A percentile compares a stretch with the other conserved stretches of the same genome.
phyloP scores from a whole-genome alignment of 169 alveolate genomes.

The Perkinsus chesapeaki region DNA sequence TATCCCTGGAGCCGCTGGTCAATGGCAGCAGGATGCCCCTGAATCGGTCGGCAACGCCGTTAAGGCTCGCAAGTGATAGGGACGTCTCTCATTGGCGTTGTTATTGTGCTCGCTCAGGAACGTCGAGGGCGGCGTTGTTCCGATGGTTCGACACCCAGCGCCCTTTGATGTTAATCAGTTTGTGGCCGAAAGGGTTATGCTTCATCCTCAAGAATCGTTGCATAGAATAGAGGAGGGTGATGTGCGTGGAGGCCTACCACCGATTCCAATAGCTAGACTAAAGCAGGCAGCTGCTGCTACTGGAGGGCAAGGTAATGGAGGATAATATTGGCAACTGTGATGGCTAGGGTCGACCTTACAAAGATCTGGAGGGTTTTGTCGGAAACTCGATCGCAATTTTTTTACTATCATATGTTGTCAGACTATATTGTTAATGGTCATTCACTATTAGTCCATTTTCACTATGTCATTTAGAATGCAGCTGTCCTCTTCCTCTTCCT shows the following conservation, averaged over 20 bases:
- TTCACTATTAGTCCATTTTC: neutral
- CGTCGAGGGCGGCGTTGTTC: too few species aligned
- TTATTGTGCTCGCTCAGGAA: too few species aligned
- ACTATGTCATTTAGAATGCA: neutral
- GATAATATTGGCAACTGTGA: too few species aligned
- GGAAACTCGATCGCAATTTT: neutral
- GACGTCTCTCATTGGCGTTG: too few species aligned
- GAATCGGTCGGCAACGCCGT: too few species aligned
- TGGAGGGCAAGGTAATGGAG: too few species aligned
- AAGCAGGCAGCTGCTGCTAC: neutral
- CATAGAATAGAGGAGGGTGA: neutral
- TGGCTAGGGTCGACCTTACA: too few species aligned
- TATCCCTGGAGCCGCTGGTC: too few species aligned
- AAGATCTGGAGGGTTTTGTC: too few species aligned
- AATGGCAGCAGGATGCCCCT: too few species aligned
- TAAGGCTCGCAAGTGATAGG: neutral
- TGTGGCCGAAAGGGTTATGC: neutral
- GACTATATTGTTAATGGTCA: neutral
- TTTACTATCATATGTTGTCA: neutral
- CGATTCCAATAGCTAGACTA: neutral
- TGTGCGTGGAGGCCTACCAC: neutral
- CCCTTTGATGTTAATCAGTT: neutral
- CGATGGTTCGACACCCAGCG: neutral
- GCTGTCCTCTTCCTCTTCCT: neutral
- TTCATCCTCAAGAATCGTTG: neutral